These are phyloP conservation scores for Geranium incanum DNA, from an alignment of 441 rosid genomes.

Conservation along the genomic window DNA sequence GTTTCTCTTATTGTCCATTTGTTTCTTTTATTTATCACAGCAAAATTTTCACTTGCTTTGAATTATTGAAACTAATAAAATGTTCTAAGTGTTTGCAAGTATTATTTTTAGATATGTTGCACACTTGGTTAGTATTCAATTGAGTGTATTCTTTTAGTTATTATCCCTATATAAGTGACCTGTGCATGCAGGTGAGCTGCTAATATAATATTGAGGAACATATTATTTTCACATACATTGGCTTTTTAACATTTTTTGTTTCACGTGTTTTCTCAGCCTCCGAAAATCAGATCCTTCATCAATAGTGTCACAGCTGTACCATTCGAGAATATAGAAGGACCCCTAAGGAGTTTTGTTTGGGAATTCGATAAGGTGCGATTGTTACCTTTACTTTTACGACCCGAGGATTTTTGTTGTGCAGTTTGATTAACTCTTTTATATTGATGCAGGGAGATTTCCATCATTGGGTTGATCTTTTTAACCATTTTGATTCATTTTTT, in stretches of 20 bases:
- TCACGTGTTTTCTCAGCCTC: constrained; percentile 80
- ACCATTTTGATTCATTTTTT: constrained; percentile 86
- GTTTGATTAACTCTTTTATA: constrained; percentile 22
- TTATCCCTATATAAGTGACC: constrained; percentile 5
- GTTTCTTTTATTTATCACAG: not conserved
- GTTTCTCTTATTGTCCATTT: not conserved
- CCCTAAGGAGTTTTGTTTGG: constrained; percentile 72
- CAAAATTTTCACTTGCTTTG: not conserved
- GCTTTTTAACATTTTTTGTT: no score
- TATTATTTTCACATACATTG: not conserved
- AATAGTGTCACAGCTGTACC: constrained; percentile 56
- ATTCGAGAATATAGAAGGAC: constrained; percentile 67
- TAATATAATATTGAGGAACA: constrained; percentile 7
- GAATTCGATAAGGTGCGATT: constrained; percentile 75
- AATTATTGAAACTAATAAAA: not conserved
- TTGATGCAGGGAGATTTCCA: constrained; percentile 87
- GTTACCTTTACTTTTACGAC: constrained; percentile 15
- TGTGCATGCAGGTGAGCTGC: constrained; percentile 11
- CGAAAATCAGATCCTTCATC: constrained; percentile 81
- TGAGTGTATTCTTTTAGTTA: not conserved
- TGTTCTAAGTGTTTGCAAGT: constrained; percentile 3
- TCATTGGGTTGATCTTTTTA: constrained; percentile 97
- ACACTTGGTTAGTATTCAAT: not conserved
- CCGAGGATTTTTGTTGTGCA: not conserved
- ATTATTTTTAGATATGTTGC: not conserved